phyloP scores from a whole-genome alignment of 164 flowering plant genomes.

The Umbilicus rupestris region DNA sequence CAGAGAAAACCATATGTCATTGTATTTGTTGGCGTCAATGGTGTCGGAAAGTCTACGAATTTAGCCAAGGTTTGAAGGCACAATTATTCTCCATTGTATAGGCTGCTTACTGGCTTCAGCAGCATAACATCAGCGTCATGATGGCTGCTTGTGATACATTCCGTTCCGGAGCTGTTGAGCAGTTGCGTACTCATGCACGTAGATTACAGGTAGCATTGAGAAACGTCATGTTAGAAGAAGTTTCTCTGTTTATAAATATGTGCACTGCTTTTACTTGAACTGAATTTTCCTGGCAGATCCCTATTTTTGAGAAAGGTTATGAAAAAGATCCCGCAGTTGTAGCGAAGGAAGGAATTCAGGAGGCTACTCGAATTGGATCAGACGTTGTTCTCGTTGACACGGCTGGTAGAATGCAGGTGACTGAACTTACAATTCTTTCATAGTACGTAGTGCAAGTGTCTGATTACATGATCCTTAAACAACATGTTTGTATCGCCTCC shows the following conservation, averaged over 20 bases:
- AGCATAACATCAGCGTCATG: constrained; percentile 87
- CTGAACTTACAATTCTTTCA: not conserved
- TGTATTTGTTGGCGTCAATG: constrained; percentile 97
- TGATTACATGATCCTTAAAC: no score
- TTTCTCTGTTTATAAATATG: not conserved
- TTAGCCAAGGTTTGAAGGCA: constrained; percentile 65
- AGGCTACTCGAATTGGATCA: constrained; percentile 72
- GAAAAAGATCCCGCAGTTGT: constrained; percentile 97
- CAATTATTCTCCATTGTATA: constrained; percentile 15
- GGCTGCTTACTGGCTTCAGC: constrained; percentile 98
- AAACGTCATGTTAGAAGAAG: no score
- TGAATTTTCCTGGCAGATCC: constrained; percentile 38
- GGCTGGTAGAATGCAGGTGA: constrained; percentile 96
- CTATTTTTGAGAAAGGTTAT: constrained; percentile 94
- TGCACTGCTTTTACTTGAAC: not conserved
- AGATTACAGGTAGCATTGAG: constrained; percentile 80
- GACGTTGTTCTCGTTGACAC: constrained; percentile 99
- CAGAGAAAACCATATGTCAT: constrained; percentile 89
- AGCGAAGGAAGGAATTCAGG: constrained; percentile 95
- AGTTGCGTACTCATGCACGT: constrained; percentile 92
- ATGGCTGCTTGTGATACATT: constrained; percentile 99
- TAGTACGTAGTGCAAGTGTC: no score
- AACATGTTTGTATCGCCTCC: constrained; percentile 1
- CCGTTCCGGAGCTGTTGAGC: constrained; percentile 98
- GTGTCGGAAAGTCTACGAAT: constrained; percentile 97